These are phyloP conservation scores for Aspergillus ibericus DNA, from an alignment of 2,329 filamentous ascomycete species.

Conservation along the genomic window DNA sequence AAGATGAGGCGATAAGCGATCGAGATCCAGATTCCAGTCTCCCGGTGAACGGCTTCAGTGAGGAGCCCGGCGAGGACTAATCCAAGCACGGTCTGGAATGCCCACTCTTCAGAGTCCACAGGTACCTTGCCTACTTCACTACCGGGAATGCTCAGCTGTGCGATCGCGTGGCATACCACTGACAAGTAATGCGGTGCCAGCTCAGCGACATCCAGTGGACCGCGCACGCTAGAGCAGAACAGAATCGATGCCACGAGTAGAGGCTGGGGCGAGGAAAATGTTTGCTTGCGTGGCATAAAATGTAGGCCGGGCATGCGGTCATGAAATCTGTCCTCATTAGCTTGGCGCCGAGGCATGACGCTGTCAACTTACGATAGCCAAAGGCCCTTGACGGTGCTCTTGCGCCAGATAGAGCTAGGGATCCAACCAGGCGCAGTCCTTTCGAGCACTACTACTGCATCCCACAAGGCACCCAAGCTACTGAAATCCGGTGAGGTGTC, in stretches of 20 bases:
- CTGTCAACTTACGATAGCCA: constrained; percentile 2
- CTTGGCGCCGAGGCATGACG: not conserved
- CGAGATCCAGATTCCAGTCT: constrained; percentile 10
- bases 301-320: constrained; percentile 7
- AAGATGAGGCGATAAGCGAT: constrained; percentile 10
- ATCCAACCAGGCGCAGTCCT: not conserved
- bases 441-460: not conserved
- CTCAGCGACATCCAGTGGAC: not conserved
- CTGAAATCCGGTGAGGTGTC: not conserved
- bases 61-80: not conserved
- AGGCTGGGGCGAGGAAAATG: constrained; percentile 4
- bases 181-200: not conserved
- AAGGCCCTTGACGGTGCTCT: not conserved
- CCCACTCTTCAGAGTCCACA: constrained; percentile 1
- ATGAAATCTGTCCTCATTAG: not conserved
- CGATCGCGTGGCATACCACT: constrained; percentile 1
- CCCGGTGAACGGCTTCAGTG: constrained; percentile 2
- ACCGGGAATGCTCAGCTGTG: constrained; percentile 3
- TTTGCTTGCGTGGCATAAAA: constrained; percentile 10
- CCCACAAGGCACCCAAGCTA: not conserved
- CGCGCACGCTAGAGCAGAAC: constrained; percentile 3
- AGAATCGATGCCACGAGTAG: constrained; percentile 5
- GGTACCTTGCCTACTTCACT: constrained; percentile 1
- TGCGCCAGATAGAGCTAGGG: not conserved
- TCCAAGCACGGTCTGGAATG: constrained; percentile 2